Base-by-base conservation (phyloP, 2,329 filamentous ascomycete genomes). In the Claviceps sp. region DNA sequence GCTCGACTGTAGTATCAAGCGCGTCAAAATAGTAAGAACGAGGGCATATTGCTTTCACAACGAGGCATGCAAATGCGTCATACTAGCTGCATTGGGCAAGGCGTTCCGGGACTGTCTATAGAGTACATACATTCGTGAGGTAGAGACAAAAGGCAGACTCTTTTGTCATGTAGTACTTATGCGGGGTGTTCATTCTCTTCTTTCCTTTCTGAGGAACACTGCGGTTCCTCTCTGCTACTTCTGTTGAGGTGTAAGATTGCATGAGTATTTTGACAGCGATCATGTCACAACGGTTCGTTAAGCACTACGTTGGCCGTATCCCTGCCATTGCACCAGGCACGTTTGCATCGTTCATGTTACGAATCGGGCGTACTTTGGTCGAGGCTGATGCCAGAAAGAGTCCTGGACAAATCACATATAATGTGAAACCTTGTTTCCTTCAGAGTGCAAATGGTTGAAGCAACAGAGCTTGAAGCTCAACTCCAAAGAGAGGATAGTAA, bases 41-140 rank as follows among this genome's bases (percentile, higher is more conserved):
- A 42, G 20, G 43, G 36, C 45, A 40, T 36, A 36, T 13, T 37
- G 26, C 38, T 51, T 14, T 47, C 26, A 29, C 43, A 38, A 48
- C 45, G 50, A 40, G 37, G 44, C 26, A 48, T 48, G 48, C 37
- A 54, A 22, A 47, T 34, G 48, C 47, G 45, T 54, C 50, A 51
- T 51, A 47, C 26, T 51, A 64, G 59, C 58, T 63, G 65, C 64
- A 68, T 68, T 55, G 59, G 64, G 63, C 61, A 65, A 59, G 66
- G 67, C 65, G 67, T 68, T 68, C 55, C 54, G 50, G 61, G 62
- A 62, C 60, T 56, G 56, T 69, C 64, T 68, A 67, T 56, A 64
- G 64, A 40, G 61, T 61, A 59, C 57, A 57, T 61, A 59, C 57
- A 57, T 55, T 49, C 54, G 51, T 59, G 58, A 62, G 57, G n/a